These are phyloP conservation scores for Penicillium roqueforti DNA, from an alignment of 495 filamentous ascomycete species.

Conservation along the genomic window DNA sequence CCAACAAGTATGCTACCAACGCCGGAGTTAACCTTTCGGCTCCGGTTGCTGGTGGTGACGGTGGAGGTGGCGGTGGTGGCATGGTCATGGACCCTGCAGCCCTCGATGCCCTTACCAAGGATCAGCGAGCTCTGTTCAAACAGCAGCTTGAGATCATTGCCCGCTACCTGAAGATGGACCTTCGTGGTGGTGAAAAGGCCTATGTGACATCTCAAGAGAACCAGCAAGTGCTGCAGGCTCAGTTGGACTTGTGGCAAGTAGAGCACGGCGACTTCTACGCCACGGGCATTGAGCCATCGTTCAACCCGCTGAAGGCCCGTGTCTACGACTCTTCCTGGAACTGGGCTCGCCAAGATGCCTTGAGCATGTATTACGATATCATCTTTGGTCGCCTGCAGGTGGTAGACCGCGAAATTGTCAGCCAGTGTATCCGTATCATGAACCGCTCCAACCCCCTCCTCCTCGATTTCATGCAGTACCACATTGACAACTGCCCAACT, in stretches of 20 bases:
- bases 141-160: slow-evolving; percentile 94
- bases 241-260: slow-evolving; percentile 89
- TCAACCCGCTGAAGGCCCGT: slow-evolving; percentile 88
- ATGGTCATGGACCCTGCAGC: slow-evolving; percentile 99
- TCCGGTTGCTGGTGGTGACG: slow-evolving; percentile 69
- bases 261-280: slow-evolving; percentile 98
- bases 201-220: slow-evolving; percentile 79
- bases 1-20: slow-evolving; percentile 83
- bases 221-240: slow-evolving; percentile 78
- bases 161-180: slow-evolving; percentile 93
- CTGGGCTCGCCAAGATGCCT: slow-evolving; percentile 95
- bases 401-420: slow-evolving; percentile 96
- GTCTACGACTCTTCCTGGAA: slow-evolving; percentile 99
- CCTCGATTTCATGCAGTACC: slow-evolving; percentile 99
- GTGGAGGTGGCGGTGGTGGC: slow-evolving; percentile 60
- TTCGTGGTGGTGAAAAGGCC: slow-evolving; percentile 91
- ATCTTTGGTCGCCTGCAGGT: slow-evolving; percentile 92
- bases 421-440: slow-evolving; percentile 98
- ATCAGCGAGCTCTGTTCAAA: slow-evolving; percentile 91
- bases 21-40: slow-evolving; percentile 83
- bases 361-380: slow-evolving; percentile 99
- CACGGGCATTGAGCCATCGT: slow-evolving; percentile 86
- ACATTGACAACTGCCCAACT: slow-evolving; percentile 98
- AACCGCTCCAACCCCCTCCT: slow-evolving; percentile 94
- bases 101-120: slow-evolving; percentile 93